Evolutionary conservation across 441 rosid genomes (phyloP), one percentile per base, ranked within the genome.

Genomic region (Pelargonium exstipulatum): DNA sequence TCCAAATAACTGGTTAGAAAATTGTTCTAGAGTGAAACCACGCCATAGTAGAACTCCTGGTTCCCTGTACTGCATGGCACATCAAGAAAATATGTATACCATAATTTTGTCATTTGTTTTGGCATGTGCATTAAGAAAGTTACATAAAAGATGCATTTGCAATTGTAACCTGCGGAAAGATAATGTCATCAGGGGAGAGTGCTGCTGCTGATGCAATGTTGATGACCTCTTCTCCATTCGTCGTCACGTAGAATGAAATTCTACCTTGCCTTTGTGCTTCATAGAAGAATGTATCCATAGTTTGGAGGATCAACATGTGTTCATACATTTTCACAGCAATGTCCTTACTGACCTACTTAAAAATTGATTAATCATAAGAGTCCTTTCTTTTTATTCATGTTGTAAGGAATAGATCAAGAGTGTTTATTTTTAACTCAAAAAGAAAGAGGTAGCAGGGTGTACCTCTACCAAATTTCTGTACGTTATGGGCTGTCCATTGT

Each of bases 221-320:
- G 14, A 85, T 75, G 32, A 91, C 96, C 86, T 88, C 96, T 79
- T 88, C 96, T 9, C 96, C 96, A 3, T 46, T 71, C 1, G 90
- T 66, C 49, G 92, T 87, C 5, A 87, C 5, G 32, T 87, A 90
- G 69, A 90, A 90, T 0, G 96, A 87, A 68, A 90, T 75, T 71
- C 94, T 74, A 67, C 96, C 96, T 80, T 90, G 96, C 69, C 94
- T 80, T 69, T 90, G 96, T 29, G 91, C 89, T 80, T 90, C 96
- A 72, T 83, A 85, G 67, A 88, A 79, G 9, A 88, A 77, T 22
- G 77, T 79, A 48, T 90, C 96, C 94, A 90, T 88, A 35, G 82
- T 71, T 35, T 90, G 94, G 43, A 90, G 87, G 51, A 86, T 83
- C 53, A 85, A 91, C 96, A 90, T 90, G 53, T 78, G 67, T 4